These are phyloP conservation scores for Trypanosoma rangeli DNA, from an alignment of 208 protist species.

Conservation along the genomic window DNA sequence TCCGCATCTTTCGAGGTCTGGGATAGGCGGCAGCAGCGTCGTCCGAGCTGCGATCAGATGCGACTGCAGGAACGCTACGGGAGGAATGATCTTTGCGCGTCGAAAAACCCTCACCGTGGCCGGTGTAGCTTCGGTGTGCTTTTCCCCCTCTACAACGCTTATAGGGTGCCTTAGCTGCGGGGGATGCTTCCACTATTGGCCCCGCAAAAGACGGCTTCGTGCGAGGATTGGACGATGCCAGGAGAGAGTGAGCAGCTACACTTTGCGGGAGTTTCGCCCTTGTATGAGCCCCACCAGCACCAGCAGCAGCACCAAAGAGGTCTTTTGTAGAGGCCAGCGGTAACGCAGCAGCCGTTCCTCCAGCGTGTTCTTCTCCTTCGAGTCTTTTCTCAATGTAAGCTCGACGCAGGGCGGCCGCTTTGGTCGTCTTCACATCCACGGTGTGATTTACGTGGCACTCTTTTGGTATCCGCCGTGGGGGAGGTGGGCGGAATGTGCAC, in stretches of 20 bases:
- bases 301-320: conserved; percentile 11
- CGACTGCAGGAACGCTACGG: background rate
- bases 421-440: conserved; percentile 56
- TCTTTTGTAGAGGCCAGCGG: conserved; percentile 11
- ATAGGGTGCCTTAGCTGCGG: background rate
- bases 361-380: conserved; percentile 3
- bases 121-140: background rate
- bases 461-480: conserved; percentile 69
- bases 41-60: conserved; percentile 15
- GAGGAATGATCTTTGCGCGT: background rate
- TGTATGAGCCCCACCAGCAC: background rate
- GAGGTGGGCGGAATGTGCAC: conserved; percentile 54
- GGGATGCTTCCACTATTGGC: background rate
- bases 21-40: background rate
- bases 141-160: background rate
- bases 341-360: background rate
- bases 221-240: background rate
- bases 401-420: conserved; percentile 53
- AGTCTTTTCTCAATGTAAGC: conserved; percentile 33
- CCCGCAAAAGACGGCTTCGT: background rate
- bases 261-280: background rate
- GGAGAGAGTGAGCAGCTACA: background rate
- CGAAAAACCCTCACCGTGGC: background rate
- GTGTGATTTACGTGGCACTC: conserved; percentile 65
- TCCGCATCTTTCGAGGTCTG: background rate